Base-by-base conservation (phyloP, 2,329 filamentous ascomycete species). In the Helicocarpus griseus region DNA sequence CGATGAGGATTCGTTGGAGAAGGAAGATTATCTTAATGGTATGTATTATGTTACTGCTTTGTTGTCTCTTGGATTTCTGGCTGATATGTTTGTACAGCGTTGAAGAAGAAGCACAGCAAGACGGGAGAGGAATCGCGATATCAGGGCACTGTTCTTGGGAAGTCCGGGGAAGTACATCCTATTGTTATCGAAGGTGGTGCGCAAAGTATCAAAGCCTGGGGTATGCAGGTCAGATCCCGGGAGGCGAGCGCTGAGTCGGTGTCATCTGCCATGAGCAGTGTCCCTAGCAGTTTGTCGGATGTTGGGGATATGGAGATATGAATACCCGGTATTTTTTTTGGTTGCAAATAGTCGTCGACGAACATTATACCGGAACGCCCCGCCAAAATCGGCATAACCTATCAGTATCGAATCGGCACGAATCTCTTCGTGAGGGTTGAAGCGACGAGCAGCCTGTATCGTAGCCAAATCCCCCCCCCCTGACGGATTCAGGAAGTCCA, bases 101-200 rank as follows among this genome's bases (percentile, higher is more conserved):
- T 97, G 39, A 96, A 95, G 69, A 93, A 90, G 71, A 95, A 94
- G 64, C 87, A 95, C 67, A 89, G 85, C 71, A 94, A 93, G 61
- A 87, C 86, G 0, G 87, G 86, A 56, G 89, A 94, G 62, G 89
- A 95, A 63, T 84, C 85, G 8, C 85, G 91, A 61, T 95, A 89
- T 66, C 81, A 85, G 58, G 89, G 88, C 28, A 95, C 91, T 0
- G 79, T 93, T 0, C 75, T 97, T 9, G 91, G 91, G 3, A 83
- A 83, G 57, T 75, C 77, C 41, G 78, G 78, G 46, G 88, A 95
- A 58, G 79, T 83, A 52, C 81, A 81, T 61, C 79, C 85, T 6
- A 73, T 95, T 26, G 75, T 83, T 48, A 84, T 95, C 48, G 89
- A 95, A 65, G 90, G 90, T 40, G 87, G 87, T 19, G 77, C 78